These are phyloP conservation scores for Trypanosoma vivax DNA, from an alignment of 208 protist species.

Conservation along the genomic window DNA sequence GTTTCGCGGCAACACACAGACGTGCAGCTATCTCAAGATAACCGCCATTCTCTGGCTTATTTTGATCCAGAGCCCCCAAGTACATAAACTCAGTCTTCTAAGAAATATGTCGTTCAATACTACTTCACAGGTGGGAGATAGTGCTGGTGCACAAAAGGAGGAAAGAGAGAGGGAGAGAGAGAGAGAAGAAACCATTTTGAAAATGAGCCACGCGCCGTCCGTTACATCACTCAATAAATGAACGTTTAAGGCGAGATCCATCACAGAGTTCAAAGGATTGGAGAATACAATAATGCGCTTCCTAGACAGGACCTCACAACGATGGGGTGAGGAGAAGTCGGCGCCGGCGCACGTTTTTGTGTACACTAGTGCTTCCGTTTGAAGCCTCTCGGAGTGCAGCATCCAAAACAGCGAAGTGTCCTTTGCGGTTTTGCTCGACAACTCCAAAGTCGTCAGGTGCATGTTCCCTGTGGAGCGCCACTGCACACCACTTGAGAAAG, in stretches of 20 bases:
- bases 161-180: not conserved
- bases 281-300: no score
- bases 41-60: not conserved
- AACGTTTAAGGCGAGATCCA: no score
- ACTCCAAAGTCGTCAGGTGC: slow-evolving; percentile 23
- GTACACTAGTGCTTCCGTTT: not conserved
- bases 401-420: slow-evolving; percentile 10
- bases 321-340: slow-evolving; percentile 17
- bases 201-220: no score
- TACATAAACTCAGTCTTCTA: no score
- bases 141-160: no score
- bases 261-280: no score
- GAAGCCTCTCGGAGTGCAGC: not conserved
- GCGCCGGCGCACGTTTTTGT: not conserved
- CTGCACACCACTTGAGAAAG: slow-evolving; percentile 81
- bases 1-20: slow-evolving; percentile 6
- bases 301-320: not conserved
- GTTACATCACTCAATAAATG: no score
- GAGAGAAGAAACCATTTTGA: slow-evolving; percentile 2
- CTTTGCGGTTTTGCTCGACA: slow-evolving; percentile 7
- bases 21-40: slow-evolving; percentile 9
- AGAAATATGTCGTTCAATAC: no score
- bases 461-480: slow-evolving; percentile 65
- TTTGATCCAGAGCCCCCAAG: not conserved
- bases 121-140: no score